phyloP scores from a whole-genome alignment of 768 basidiomycete species.

The Boletus reticuloceps region DNA sequence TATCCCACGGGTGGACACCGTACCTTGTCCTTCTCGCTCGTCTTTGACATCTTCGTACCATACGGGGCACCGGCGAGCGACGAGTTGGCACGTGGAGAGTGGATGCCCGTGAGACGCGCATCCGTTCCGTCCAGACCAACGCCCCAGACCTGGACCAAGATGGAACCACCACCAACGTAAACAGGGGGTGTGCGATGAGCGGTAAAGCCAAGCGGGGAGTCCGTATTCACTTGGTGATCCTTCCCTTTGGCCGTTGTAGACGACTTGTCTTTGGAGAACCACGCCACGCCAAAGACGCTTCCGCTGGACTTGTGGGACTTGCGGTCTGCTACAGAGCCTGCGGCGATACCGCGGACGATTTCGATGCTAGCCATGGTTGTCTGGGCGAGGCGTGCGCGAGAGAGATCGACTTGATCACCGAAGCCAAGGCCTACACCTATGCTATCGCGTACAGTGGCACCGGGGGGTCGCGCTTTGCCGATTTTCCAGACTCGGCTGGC shows the following conservation, averaged over 20 bases:
- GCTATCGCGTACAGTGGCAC: constrained; percentile 21
- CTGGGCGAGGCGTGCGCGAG: constrained; percentile 74
- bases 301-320: constrained; percentile 19
- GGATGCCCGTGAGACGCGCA: constrained; percentile 57
- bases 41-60: constrained; percentile 16
- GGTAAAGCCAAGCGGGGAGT: constrained; percentile 59
- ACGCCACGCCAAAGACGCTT: constrained; percentile 25
- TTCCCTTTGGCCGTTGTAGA: constrained; percentile 11
- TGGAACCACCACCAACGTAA: constrained; percentile 63
- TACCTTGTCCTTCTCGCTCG: constrained; percentile 26
- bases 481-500: constrained; percentile 27
- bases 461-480: constrained; percentile 8
- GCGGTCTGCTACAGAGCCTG: constrained; percentile 15
- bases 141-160: constrained; percentile 89
- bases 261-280: constrained; percentile 30
- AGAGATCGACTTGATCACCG: constrained; percentile 64
- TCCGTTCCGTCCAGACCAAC: constrained; percentile 81
- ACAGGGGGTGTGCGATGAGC: constrained; percentile 70
- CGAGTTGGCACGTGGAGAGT: constrained; percentile 13
- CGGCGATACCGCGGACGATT: constrained; percentile 56
- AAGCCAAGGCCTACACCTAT: constrained; percentile 28
- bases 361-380: constrained; percentile 89
- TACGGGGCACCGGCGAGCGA: constrained; percentile 19
- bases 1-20: constrained; percentile 51
- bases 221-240: constrained; percentile 5